Evolutionary conservation across 73 alveolate species (phyloP).

Genomic region (Blepharisma japonicum): DNA sequence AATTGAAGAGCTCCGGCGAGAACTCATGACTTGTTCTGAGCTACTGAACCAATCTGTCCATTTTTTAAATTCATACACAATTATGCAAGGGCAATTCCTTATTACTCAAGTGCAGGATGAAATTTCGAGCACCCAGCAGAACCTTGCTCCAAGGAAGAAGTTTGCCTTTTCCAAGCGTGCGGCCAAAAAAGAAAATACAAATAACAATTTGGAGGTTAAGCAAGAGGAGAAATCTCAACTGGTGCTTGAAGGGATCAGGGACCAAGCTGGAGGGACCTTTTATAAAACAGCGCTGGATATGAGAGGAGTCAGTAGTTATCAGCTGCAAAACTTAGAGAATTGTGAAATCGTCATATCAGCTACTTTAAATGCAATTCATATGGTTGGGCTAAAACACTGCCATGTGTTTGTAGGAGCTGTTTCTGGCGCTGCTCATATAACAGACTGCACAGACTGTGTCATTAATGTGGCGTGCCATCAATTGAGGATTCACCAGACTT

Average conservation of each 20-base stretch:
- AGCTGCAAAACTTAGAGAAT: slow-evolving; percentile 63
- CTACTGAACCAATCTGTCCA: slow-evolving; percentile 42
- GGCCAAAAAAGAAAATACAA: slow-evolving; percentile 29
- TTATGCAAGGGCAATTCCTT: slow-evolving; percentile 24
- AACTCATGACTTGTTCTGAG: slow-evolving; percentile 38
- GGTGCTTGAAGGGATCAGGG: slow-evolving; percentile 35
- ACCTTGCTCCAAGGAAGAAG: slow-evolving; percentile 58
- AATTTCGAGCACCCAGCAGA: slow-evolving; percentile 41
- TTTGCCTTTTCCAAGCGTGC: slow-evolving; percentile 42
- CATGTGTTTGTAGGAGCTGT: slow-evolving; percentile 82
- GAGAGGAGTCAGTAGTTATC: slow-evolving; percentile 66
- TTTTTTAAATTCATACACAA: slow-evolving; percentile 39
- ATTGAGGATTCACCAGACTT: slow-evolving; percentile 80
- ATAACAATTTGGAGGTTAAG: slow-evolving; percentile 33
- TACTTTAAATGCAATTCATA: slow-evolving; percentile 70
- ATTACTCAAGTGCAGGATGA: slow-evolving; percentile 39
- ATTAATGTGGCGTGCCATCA: slow-evolving; percentile 82
- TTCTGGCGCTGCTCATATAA: slow-evolving; percentile 81
- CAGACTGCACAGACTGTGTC: slow-evolving; percentile 60
- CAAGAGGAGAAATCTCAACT: not conserved
- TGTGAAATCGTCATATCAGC: slow-evolving; percentile 65
- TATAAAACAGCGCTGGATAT: slow-evolving; percentile 56
- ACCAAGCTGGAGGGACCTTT: slow-evolving; percentile 32
- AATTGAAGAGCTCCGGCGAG: slow-evolving; percentile 33
- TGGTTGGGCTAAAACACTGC: slow-evolving; percentile 64